Conservation (phyloP, 106 monocot species). For the Apostasia shenzhenica region DNA sequence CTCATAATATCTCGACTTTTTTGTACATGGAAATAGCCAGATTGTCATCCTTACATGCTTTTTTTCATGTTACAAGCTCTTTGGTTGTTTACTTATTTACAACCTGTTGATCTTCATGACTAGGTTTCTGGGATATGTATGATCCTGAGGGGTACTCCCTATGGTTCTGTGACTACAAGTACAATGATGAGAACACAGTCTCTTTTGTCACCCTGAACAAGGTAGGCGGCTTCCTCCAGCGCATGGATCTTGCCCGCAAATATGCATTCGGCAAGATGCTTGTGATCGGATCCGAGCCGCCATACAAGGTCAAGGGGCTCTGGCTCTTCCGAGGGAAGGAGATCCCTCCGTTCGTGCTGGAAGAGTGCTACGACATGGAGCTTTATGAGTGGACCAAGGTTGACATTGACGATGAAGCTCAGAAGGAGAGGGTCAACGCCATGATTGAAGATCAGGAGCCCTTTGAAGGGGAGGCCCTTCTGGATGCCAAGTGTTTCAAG, state of each 20-base stretch:
- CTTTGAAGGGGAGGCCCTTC: constrained; percentile 51
- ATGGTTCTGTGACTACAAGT: constrained; percentile 70
- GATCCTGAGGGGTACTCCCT: constrained; percentile 65
- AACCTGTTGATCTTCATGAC: too few relatives aligned
- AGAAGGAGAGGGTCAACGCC: constrained; percentile 54
- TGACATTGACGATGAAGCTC: constrained; percentile 48
- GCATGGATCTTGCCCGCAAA: constrained; percentile 63
- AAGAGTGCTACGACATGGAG: constrained; percentile 73
- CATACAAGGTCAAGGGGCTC: constrained; percentile 59
- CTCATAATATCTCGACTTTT: too few relatives aligned
- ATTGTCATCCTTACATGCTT: too few relatives aligned
- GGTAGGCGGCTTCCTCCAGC: constrained; percentile 62
- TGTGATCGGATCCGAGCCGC: constrained; percentile 44
- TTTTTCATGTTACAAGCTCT: too few relatives aligned
- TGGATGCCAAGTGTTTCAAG: constrained; percentile 71
- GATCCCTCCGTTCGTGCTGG: constrained; percentile 48
- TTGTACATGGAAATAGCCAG: too few relatives aligned
- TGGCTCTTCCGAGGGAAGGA: constrained; percentile 63
- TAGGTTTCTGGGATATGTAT: constrained; percentile 75
- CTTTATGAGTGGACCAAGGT: constrained; percentile 60
- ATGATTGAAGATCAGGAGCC: constrained; percentile 78
- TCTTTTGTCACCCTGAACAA: constrained; percentile 67
- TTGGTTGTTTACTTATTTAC: too few relatives aligned
- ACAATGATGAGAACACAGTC: constrained; percentile 62
- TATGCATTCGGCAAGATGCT: constrained; percentile 78